A percentile compares a stretch with the other conserved stretches of the same genome.
Evolutionary conservation across 352 stramenopile species (phyloP).

Genomic region (Phytophthora palmivora): DNA sequence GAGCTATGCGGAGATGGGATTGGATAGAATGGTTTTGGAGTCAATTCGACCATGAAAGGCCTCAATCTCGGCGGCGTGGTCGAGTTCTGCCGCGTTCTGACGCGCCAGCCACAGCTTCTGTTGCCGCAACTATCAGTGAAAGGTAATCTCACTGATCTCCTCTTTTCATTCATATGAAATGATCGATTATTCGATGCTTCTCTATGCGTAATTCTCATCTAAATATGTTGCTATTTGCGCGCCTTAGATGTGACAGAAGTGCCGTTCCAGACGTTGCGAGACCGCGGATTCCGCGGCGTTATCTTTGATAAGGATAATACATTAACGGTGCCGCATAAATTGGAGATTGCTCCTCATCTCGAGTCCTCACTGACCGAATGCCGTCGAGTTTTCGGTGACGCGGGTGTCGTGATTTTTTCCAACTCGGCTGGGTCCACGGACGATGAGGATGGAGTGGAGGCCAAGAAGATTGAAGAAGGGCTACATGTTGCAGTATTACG

Average conservation of each 20-base stretch:
- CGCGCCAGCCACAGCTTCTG: constrained; percentile 74
- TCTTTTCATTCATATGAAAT: constrained; percentile 2
- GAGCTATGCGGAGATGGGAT: constrained; percentile 7
- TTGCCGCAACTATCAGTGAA: constrained; percentile 85
- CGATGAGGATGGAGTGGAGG: constrained; percentile 86
- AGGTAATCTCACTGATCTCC: constrained; percentile 41
- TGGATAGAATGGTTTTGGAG: constrained; percentile 9
- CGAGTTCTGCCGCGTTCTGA: constrained; percentile 83
- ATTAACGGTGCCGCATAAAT: constrained; percentile 92
- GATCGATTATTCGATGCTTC: neutral
- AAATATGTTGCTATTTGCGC: neutral
- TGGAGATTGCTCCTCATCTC: constrained; percentile 82
- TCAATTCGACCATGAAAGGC: constrained; percentile 52
- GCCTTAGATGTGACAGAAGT: constrained; percentile 81
- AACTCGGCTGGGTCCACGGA: constrained; percentile 96
- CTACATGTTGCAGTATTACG: constrained; percentile 90
- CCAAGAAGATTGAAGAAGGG: constrained; percentile 76
- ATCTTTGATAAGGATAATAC: constrained; percentile 99
- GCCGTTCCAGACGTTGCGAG: constrained; percentile 75
- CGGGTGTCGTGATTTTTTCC: constrained; percentile 94
- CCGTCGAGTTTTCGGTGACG: constrained; percentile 90
- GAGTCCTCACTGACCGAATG: constrained; percentile 72
- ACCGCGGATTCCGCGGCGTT: constrained; percentile 91
- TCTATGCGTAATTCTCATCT: constrained; percentile 5
- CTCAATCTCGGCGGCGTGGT: constrained; percentile 82